Percentiles rank a stretch among this genome's conserved stretches.
Conservation (phyloP, 176 grass and related monocot species). For the Thalia dealbata region DNA sequence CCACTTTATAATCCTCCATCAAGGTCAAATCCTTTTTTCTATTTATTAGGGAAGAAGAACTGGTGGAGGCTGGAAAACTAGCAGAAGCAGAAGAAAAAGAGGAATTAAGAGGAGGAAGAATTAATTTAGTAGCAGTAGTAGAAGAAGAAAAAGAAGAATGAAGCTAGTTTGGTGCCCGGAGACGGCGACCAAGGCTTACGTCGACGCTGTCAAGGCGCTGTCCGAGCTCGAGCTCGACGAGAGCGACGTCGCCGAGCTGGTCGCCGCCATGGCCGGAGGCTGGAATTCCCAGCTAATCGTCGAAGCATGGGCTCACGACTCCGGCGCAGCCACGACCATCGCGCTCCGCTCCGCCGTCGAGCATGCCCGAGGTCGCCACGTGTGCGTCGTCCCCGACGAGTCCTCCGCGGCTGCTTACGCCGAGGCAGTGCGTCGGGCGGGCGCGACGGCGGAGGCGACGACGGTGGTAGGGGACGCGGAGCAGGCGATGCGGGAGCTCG, state of each 20-base stretch:
- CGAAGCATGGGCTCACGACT: constrained; percentile 27
- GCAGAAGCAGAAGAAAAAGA: too few relatives aligned
- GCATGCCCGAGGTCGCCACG: constrained; percentile 9
- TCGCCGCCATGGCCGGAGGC: constrained; percentile 54
- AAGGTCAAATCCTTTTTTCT: too few relatives aligned
- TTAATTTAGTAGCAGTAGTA: neutral
- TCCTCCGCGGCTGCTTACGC: constrained; percentile 6
- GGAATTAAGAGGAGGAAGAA: too few relatives aligned
- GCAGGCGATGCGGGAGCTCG: constrained; percentile 31
- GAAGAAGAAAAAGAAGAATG: constrained; percentile 18
- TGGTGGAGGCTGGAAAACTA: too few relatives aligned
- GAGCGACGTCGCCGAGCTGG: constrained; percentile 40
- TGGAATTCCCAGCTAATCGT: constrained; percentile 69
- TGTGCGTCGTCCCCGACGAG: constrained; percentile 16
- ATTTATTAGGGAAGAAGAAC: too few relatives aligned
- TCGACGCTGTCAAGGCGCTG: constrained; percentile 39
- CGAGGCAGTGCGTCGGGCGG: constrained; percentile 1
- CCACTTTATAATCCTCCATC: too few relatives aligned
- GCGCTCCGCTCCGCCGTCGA: constrained; percentile 29
- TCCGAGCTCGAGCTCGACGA: constrained; percentile 15
- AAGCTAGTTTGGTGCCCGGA: constrained; percentile 75
- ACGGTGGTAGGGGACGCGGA: constrained; percentile 18
- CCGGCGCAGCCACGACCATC: constrained; percentile 18
- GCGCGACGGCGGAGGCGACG: constrained; percentile 13
- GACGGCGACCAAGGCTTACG: constrained; percentile 43